Percentiles rank a stretch among this genome's conserved stretches.
These are phyloP conservation scores for Lactarius indigo DNA, from an alignment of 768 basidiomycete species.

Conservation along the genomic window DNA sequence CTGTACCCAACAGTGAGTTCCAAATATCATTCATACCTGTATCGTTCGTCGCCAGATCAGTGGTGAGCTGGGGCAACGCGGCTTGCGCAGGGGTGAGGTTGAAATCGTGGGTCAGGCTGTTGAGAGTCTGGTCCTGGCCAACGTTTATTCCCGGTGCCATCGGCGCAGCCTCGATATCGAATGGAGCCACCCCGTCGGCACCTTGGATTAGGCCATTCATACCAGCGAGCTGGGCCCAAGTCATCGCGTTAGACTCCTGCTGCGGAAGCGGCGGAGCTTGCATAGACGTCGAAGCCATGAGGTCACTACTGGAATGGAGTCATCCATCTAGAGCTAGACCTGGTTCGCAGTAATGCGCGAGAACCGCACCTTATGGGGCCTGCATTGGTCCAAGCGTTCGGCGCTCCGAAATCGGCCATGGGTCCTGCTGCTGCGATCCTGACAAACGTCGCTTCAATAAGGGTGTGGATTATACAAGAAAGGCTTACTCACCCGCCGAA, in stretches of 20 bases:
- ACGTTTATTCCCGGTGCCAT: conserved; percentile 6
- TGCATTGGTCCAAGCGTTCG: background rate
- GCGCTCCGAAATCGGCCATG: background rate
- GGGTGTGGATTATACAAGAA: background rate
- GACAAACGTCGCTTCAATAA: background rate
- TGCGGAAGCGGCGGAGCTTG: background rate
- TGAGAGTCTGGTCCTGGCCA: background rate
- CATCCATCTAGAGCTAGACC: background rate
- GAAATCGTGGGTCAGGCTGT: background rate
- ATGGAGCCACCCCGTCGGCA: conserved; percentile 12
- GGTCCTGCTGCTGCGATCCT: conserved; percentile 1
- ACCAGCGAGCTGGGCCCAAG: background rate
- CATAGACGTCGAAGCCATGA: background rate
- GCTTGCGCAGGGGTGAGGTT: background rate
- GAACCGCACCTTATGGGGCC: conserved; percentile 10
- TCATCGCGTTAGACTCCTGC: background rate
- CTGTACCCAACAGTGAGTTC: background rate
- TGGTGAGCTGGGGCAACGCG: background rate
- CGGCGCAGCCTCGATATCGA: background rate
- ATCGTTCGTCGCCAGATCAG: background rate
- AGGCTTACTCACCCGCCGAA: background rate
- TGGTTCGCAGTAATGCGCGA: background rate
- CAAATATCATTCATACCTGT: background rate
- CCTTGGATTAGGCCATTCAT: background rate
- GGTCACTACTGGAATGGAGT: background rate